Evolutionary conservation across 1,284 basidiomycete species (phyloP), one percentile per base, ranked within the genome.

Genomic region (Cutaneotrichosporon cavernicola): DNA sequence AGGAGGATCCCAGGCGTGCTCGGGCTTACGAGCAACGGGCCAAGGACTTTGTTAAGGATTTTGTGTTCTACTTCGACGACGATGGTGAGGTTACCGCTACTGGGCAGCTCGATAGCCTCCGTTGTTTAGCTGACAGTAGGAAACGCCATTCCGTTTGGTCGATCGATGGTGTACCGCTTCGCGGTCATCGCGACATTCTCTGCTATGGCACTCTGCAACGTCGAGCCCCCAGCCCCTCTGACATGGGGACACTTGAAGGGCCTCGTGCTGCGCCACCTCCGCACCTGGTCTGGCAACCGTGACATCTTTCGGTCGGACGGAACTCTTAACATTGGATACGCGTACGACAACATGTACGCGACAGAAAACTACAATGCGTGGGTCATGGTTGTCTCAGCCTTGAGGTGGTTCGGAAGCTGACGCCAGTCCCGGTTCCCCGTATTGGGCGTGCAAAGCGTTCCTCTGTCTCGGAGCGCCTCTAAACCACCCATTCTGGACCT

Each of bases 381-480:
- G n/a, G 56, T 32, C 16, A 10, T 52, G 13, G 6, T 38, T 8
- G n/a, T 26, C 16, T 32, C 50, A 13, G 49, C 51, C 51, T 86
- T 73, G 86, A 4, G 10, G 30, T 2, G 4, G 5, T 90, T 82
- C 87, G 16, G 80, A 90, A 75, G 90, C 89, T 79, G 90, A 91
- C 80, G 90, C 90, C 74, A 89, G 88, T 0, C 88, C 89, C 1
- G 64, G 78, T 10, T 89, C 88, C n/a, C 87, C 88, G 1, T 91
- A 90, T 78, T 90, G 89, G 89, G 88, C 86, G 72, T 90, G 88
- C 82, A 90, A 90, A 72, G 87, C 88, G 1, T 90, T 90, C 77
- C 82, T 88, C 49, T 80, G 87, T 5, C 84, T 90, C n/a, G 82
- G 87, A 2, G 82, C 89, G 2, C 84, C 87, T 0, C 81, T 84